Percentiles rank a stretch among this genome's conserved stretches.
These are phyloP conservation scores for Colletotrichum sp. DNA, from an alignment of 2,329 filamentous ascomycete species.

Conservation along the genomic window DNA sequence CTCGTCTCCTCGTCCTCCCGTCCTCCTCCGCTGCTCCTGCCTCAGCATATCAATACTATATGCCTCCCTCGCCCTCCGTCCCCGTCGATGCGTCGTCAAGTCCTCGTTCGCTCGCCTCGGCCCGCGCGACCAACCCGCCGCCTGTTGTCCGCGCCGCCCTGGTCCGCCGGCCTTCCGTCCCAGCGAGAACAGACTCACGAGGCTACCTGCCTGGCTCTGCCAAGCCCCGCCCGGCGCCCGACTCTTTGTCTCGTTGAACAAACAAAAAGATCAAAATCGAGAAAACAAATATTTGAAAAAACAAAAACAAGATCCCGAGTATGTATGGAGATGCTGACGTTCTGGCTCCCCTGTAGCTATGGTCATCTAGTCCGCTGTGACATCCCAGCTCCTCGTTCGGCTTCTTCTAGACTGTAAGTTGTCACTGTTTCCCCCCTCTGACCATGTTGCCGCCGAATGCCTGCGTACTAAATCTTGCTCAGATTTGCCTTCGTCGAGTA, in stretches of 20 bases:
- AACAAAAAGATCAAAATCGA: not conserved
- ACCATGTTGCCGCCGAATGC: not conserved
- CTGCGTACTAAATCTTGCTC: constrained; percentile 3
- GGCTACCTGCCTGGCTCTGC: not conserved
- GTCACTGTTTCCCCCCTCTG: not conserved
- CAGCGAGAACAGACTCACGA: not conserved
- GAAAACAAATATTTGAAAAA: not conserved
- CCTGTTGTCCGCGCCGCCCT: not conserved
- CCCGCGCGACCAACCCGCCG: constrained; percentile 1
- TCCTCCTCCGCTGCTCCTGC: constrained; percentile 33
- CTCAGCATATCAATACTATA: constrained; percentile 17
- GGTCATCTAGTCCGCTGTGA: constrained; percentile 97
- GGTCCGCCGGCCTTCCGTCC: constrained; percentile 11
- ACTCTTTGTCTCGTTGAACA: not conserved
- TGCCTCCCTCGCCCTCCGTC: constrained; percentile 48
- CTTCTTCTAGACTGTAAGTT: constrained; percentile 92
- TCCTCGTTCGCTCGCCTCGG: constrained; percentile 11
- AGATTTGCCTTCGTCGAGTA: constrained; percentile 99
- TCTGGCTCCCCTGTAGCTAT: constrained; percentile 66
- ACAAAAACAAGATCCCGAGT: not conserved
- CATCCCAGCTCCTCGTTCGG: constrained; percentile 93
- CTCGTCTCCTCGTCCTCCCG: constrained; percentile 34
- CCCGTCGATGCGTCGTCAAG: constrained; percentile 32
- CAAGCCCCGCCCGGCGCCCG: constrained; percentile 3
- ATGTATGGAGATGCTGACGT: constrained; percentile 49